phyloP scores from a whole-genome alignment of 306 rosid genomes.

The Acacia acuminata region DNA sequence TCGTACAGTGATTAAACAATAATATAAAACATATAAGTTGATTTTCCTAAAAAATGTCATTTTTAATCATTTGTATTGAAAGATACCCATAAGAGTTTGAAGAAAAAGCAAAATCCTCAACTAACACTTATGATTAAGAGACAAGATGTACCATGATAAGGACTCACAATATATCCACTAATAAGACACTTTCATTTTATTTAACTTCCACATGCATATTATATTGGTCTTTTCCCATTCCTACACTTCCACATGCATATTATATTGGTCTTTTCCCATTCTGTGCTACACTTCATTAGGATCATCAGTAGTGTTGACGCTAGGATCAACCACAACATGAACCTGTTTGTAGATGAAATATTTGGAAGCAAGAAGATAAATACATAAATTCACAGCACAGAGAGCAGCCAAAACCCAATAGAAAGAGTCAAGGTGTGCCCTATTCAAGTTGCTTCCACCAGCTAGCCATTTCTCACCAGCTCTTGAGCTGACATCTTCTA shows the following conservation, averaged over 20 bases:
- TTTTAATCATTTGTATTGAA: too few relatives aligned
- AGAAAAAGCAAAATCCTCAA: too few relatives aligned
- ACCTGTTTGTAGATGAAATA: conserved; percentile 54
- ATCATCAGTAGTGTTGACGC: background rate
- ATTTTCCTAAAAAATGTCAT: too few relatives aligned
- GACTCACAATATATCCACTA: background rate
- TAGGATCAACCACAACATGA: conserved; percentile 26
- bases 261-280: background rate
- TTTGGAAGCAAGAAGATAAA: conserved; percentile 48
- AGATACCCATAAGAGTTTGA: too few relatives aligned
- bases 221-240: background rate
- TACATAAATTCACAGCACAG: conserved; percentile 46
- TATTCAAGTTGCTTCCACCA: conserved; percentile 53
- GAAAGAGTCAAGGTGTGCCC: conserved; percentile 61
- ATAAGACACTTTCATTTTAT: background rate
- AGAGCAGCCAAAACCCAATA: conserved; percentile 68
- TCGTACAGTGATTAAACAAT: too few relatives aligned
- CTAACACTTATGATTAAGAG: background rate
- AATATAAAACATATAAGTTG: too few relatives aligned
- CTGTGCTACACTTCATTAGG: background rate
- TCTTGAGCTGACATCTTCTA: conserved; percentile 38
- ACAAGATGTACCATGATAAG: background rate
- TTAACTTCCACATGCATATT: background rate
- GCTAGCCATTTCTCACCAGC: conserved; percentile 46
- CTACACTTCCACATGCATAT: background rate